phyloP scores from a whole-genome alignment of 1,284 basidiomycete species.

The Pascua guehoae region DNA sequence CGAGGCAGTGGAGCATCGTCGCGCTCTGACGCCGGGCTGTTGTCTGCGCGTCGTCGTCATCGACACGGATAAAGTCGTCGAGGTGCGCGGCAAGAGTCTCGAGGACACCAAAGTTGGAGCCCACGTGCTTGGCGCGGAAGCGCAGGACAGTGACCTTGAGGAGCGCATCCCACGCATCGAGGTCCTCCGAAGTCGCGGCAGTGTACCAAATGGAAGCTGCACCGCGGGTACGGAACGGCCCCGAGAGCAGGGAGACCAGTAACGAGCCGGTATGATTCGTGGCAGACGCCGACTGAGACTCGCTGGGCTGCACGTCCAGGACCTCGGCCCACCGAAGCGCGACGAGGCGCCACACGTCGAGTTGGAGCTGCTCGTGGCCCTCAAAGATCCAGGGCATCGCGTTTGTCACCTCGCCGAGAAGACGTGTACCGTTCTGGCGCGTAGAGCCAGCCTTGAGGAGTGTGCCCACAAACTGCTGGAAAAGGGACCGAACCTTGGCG shows the following conservation, averaged over 20 bases:
- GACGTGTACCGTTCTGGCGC: slow-evolving; percentile 21
- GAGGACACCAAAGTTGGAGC: slow-evolving; percentile 40
- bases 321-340: slow-evolving; percentile 32
- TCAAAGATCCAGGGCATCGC: slow-evolving; percentile 37
- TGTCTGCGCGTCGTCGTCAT: not conserved
- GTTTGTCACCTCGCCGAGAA: slow-evolving; percentile 42
- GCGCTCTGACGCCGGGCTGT: slow-evolving; percentile 19
- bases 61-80: slow-evolving; percentile 25
- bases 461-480: slow-evolving; percentile 17
- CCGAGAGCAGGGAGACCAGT: slow-evolving; percentile 37
- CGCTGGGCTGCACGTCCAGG: slow-evolving; percentile 27
- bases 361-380: slow-evolving; percentile 27
- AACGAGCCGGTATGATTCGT: slow-evolving; percentile 42
- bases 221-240: slow-evolving; percentile 33
- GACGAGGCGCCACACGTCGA: slow-evolving; percentile 39
- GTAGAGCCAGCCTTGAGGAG: slow-evolving; percentile 24
- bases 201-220: slow-evolving; percentile 36
- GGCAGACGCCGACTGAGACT: slow-evolving; percentile 9
- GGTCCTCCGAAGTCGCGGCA: slow-evolving; percentile 19
- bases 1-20: slow-evolving; percentile 39
- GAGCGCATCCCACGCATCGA: slow-evolving; percentile 32
- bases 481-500: slow-evolving; percentile 5
- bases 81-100: slow-evolving; percentile 41
- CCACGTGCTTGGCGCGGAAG: slow-evolving; percentile 37
- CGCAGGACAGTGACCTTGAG: slow-evolving; percentile 32